These are phyloP conservation scores for Phialocephala subalpina DNA, from an alignment of 2,329 filamentous ascomycete genomes.

Conservation along the genomic window DNA sequence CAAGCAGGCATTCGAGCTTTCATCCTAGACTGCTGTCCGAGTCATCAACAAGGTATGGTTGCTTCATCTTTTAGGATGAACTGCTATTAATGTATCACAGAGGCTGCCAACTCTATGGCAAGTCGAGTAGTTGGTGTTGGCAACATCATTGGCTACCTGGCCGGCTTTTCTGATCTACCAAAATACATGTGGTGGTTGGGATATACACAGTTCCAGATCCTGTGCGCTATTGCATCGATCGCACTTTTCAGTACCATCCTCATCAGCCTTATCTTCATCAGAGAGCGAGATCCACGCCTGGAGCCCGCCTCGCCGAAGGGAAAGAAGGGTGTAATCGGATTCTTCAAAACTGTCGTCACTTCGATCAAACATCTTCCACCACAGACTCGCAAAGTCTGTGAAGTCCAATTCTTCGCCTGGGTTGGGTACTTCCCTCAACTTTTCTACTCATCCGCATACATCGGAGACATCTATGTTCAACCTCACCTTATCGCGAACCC, in stretches of 20 bases:
- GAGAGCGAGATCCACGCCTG: conserved; percentile 81
- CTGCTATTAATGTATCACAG: conserved; percentile 25
- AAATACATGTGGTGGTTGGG: conserved; percentile 81
- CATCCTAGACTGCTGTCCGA: conserved; percentile 90
- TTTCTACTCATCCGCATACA: conserved; percentile 94
- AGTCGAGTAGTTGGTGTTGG: conserved; percentile 86
- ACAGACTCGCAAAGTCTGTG: conserved; percentile 83
- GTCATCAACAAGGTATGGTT: conserved; percentile 79
- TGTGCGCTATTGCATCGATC: conserved; percentile 85
- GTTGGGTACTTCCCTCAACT: conserved; percentile 95
- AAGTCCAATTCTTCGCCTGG: conserved; percentile 88
- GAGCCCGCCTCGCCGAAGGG: conserved; percentile 69
- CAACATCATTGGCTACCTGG: conserved; percentile 90
- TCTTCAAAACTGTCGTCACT: conserved; percentile 80
- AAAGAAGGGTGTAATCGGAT: conserved; percentile 73
- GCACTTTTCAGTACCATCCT: conserved; percentile 73
- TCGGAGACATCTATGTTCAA: conserved; percentile 91
- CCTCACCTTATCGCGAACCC: conserved; percentile 81
- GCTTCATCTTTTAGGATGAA: not conserved
- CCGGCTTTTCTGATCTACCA: conserved; percentile 84
- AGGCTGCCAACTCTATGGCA: conserved; percentile 90
- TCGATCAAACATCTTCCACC: conserved; percentile 82
- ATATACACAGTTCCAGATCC: conserved; percentile 89
- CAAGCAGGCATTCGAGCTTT: conserved; percentile 92
- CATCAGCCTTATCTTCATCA: conserved; percentile 73